Evolutionary conservation across 176 grass and related monocot species (phyloP).

Genomic region (Raddia guianensis): DNA sequence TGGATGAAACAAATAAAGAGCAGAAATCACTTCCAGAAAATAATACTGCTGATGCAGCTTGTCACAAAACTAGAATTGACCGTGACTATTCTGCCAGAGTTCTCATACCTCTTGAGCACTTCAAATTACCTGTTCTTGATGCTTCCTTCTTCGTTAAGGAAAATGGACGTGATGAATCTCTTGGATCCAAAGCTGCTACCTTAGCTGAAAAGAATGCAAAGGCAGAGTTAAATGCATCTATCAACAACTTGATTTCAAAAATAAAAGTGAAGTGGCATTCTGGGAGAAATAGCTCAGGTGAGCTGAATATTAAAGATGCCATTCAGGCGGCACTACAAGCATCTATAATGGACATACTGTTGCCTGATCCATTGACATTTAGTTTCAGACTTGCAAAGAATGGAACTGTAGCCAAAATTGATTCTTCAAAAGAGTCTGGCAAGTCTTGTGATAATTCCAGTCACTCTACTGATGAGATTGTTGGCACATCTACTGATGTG

Average conservation of each 20-base stretch:
- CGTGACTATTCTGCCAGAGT: slow-evolving; percentile 94
- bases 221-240: slow-evolving; percentile 85
- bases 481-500: slow-evolving; percentile 17
- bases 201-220: slow-evolving; percentile 87
- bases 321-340: slow-evolving; percentile 87
- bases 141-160: slow-evolving; percentile 77
- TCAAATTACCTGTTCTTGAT: slow-evolving; percentile 96
- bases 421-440: slow-evolving; percentile 26
- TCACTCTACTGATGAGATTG: slow-evolving; percentile 22
- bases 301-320: slow-evolving; percentile 97
- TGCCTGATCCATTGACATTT: slow-evolving; percentile 94
- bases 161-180: slow-evolving; percentile 48
- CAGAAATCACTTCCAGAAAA: slow-evolving; percentile 35
- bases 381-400: slow-evolving; percentile 73
- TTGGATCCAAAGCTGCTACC: slow-evolving; percentile 47
- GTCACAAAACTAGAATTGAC: slow-evolving; percentile 90
- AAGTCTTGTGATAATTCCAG: slow-evolving; percentile 15
- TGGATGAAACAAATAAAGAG: slow-evolving; percentile 52
- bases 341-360: slow-evolving; percentile 88
- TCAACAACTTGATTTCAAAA: slow-evolving; percentile 92
- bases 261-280: slow-evolving; percentile 99
- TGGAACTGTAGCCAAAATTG: slow-evolving; percentile 28
- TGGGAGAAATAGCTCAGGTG: slow-evolving; percentile 91
- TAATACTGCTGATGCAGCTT: slow-evolving; percentile 47
- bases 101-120: slow-evolving; percentile 91